Percentiles rank a stretch among this genome's conserved stretches.
Conservation (phyloP, 805 yeast species). For the Candida saitoana region DNA sequence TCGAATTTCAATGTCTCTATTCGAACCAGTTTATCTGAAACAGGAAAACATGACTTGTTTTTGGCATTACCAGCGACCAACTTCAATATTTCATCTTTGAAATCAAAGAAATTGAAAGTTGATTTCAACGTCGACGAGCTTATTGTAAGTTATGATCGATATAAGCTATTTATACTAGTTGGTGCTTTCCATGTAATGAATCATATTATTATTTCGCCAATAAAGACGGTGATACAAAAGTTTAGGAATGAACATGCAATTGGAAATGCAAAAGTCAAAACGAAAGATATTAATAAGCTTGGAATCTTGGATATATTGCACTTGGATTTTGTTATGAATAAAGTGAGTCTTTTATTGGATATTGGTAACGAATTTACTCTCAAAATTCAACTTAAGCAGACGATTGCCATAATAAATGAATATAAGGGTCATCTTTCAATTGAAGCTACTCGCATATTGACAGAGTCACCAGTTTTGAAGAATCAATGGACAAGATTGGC, state of each 20-base stretch:
- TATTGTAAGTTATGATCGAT: slow-evolving; percentile 21
- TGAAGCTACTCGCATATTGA: slow-evolving; percentile 39
- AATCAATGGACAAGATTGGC: slow-evolving; percentile 49
- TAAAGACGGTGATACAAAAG: slow-evolving; percentile 19
- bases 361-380: slow-evolving; percentile 49
- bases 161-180: slow-evolving; percentile 26
- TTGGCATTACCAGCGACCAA: slow-evolving; percentile 19
- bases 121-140: slow-evolving; percentile 15
- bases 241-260: slow-evolving; percentile 17
- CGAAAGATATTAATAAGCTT: not conserved
- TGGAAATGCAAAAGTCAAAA: not conserved
- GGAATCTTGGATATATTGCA: slow-evolving; percentile 3
- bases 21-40: slow-evolving; percentile 11
- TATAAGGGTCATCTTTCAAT: slow-evolving; percentile 10
- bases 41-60: slow-evolving; percentile 13
- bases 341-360: slow-evolving; percentile 23
- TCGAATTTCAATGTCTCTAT: slow-evolving; percentile 15
- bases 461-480: slow-evolving; percentile 48
- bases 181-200: slow-evolving; percentile 31
- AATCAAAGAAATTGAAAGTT: slow-evolving; percentile 12
- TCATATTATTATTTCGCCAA: slow-evolving; percentile 28
- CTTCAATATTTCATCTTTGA: slow-evolving; percentile 10
- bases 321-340: slow-evolving; percentile 12
- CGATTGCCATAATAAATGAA: slow-evolving; percentile 4
- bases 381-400: slow-evolving; percentile 37